These are phyloP conservation scores for Triticum timopheevii DNA, from an alignment of 176 grass and related monocot genomes.

Conservation along the genomic window DNA sequence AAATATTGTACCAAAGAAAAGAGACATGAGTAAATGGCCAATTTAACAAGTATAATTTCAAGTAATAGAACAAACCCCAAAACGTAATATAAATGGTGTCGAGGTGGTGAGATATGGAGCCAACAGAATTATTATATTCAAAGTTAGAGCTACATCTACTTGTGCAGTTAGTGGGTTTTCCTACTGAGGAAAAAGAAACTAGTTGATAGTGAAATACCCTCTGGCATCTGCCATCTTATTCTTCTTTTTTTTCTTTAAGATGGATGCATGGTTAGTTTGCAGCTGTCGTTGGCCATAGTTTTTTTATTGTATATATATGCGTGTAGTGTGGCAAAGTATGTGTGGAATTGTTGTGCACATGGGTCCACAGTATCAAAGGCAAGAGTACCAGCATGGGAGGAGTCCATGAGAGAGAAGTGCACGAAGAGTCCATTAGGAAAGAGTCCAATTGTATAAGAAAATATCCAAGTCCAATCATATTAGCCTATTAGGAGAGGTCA, in stretches of 20 bases:
- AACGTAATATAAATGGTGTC: not conserved
- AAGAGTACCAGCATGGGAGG: too few relatives aligned
- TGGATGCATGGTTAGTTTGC: not conserved
- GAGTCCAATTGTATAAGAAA: too few relatives aligned
- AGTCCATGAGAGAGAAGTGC: too few relatives aligned
- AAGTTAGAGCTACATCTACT: not conserved
- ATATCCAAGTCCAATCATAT: too few relatives aligned
- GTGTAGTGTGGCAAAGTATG: too few relatives aligned
- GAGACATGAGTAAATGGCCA: not conserved
- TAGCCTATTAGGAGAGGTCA: too few relatives aligned
- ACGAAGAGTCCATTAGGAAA: too few relatives aligned
- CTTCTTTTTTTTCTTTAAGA: not conserved
- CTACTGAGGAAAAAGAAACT: not conserved
- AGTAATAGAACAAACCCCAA: not conserved
- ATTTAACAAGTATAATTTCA: not conserved
- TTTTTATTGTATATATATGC: not conserved
- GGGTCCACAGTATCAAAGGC: too few relatives aligned
- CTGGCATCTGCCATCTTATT: not conserved
- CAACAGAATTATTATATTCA: not conserved
- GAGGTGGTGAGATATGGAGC: constrained; percentile 8
- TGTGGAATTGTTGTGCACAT: too few relatives aligned
- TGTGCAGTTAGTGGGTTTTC: not conserved
- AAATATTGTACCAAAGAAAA: not conserved
- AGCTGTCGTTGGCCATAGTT: not conserved
- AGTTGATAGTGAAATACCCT: not conserved